phyloP scores from a whole-genome alignment of 2,329 filamentous ascomycete genomes.

The Didymella sp. region DNA sequence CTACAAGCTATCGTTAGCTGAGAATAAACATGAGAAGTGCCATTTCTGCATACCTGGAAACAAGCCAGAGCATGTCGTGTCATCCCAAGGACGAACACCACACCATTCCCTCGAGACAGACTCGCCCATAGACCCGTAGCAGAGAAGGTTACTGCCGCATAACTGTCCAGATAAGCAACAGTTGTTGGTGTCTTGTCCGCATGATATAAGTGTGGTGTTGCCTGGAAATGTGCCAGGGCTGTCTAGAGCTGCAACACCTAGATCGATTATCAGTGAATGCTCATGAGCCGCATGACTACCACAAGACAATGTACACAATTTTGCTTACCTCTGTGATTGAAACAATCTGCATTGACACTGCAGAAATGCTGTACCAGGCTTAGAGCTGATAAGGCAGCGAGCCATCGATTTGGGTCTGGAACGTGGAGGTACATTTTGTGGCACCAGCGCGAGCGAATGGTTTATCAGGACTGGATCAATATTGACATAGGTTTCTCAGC shows the following conservation, averaged over 20 bases:
- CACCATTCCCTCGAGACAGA: background rate
- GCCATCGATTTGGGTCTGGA: background rate
- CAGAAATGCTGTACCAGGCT: background rate
- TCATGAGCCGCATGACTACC: too few relatives aligned
- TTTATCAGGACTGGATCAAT: background rate
- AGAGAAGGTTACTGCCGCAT: conserved; percentile 4
- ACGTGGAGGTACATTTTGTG: background rate
- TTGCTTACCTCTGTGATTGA: background rate
- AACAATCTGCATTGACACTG: background rate
- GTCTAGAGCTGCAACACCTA: background rate
- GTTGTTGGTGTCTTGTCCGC: background rate
- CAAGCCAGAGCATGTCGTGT: background rate
- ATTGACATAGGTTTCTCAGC: background rate
- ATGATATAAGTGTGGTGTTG: background rate
- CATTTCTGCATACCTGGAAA: background rate
- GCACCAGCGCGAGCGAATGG: background rate
- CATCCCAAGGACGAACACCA: background rate
- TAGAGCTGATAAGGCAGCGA: background rate
- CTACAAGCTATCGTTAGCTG: background rate
- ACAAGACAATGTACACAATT: background rate
- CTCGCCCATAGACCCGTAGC: background rate
- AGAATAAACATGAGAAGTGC: background rate
- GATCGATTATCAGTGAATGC: background rate
- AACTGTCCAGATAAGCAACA: background rate
- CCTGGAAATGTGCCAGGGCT: background rate